Conservation (phyloP, 208 protist species). For the Leishmania arabica region DNA sequence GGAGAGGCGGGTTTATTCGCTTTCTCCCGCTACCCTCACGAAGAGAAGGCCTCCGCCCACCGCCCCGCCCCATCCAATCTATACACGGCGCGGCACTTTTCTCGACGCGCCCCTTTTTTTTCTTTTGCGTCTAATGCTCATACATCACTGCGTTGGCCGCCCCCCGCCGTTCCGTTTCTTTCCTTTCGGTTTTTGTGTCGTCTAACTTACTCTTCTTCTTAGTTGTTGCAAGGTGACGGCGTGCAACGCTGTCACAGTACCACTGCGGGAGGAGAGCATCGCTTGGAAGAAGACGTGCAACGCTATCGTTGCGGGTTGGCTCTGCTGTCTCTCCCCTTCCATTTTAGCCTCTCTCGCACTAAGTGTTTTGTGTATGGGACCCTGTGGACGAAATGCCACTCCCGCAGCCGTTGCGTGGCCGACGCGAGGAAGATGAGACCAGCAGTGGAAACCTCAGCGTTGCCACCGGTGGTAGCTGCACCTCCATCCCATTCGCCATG, state of each 20-base stretch:
- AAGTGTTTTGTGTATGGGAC: not conserved
- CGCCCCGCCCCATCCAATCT: no score
- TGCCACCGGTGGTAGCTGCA: not conserved
- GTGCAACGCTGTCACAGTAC: not conserved
- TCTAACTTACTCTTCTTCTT: not conserved
- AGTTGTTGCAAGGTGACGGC: not conserved
- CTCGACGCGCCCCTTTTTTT: not conserved
- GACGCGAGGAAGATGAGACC: not conserved
- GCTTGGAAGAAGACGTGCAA: not conserved
- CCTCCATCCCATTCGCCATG: constrained; percentile 1
- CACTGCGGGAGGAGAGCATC: not conserved
- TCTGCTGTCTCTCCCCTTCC: not conserved
- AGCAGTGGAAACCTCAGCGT: not conserved
- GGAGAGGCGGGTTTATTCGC: not conserved
- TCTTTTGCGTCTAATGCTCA: not conserved
- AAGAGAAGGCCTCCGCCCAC: no score
- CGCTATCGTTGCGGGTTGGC: not conserved
- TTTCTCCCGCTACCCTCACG: no score
- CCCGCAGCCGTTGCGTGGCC: not conserved
- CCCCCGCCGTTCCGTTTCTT: not conserved
- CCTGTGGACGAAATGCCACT: not conserved
- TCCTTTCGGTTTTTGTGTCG: not conserved
- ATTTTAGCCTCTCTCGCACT: not conserved
- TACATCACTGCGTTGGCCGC: not conserved
- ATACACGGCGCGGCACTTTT: not conserved